Conservation (phyloP, 192 early-diverging fungal species). For the Backusella westeae region DNA sequence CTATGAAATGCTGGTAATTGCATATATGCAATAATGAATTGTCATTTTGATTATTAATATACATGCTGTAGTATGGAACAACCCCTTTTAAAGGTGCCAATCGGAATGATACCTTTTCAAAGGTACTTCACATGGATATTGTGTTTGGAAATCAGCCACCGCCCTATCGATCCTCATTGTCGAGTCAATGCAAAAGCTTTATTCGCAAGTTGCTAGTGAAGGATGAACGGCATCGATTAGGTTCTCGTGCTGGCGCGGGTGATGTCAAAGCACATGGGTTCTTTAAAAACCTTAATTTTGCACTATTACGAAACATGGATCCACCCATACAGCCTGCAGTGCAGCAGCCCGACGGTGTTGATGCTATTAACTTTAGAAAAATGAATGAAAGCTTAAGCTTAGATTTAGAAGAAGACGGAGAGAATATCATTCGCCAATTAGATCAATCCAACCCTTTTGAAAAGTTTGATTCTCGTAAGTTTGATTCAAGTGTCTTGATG, state of each 20-base stretch:
- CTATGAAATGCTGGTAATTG: conserved; percentile 90
- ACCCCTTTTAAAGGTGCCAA: conserved; percentile 97
- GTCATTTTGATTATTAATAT: too few relatives aligned
- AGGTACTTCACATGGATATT: conserved; percentile 81
- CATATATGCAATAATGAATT: neutral
- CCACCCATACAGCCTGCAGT: conserved; percentile 80
- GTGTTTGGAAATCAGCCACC: conserved; percentile 58
- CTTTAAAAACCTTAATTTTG: conserved; percentile 93
- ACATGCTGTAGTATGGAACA: conserved; percentile 59
- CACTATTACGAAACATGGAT: conserved; percentile 76
- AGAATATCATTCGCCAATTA: conserved; percentile 23
- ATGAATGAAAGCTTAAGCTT: conserved; percentile 62
- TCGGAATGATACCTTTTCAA: conserved; percentile 86
- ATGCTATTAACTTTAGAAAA: conserved; percentile 68
- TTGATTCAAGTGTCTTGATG: neutral
- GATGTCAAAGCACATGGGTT: conserved; percentile 93
- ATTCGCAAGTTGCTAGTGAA: conserved; percentile 86
- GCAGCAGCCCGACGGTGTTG: conserved; percentile 51
- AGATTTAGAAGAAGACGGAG: conserved; percentile 62
- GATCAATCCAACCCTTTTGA: conserved; percentile 53
- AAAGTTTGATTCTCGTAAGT: conserved; percentile 56
- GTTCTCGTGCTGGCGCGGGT: conserved; percentile 83
- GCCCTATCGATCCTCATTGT: neutral
- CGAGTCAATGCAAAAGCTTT: conserved; percentile 62
- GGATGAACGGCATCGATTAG: conserved; percentile 86